Evolutionary conservation across 192 early-diverging fungal genomes (phyloP), one percentile per base, ranked within the genome.

Genomic region (Globomyces pollinis-pini): DNA sequence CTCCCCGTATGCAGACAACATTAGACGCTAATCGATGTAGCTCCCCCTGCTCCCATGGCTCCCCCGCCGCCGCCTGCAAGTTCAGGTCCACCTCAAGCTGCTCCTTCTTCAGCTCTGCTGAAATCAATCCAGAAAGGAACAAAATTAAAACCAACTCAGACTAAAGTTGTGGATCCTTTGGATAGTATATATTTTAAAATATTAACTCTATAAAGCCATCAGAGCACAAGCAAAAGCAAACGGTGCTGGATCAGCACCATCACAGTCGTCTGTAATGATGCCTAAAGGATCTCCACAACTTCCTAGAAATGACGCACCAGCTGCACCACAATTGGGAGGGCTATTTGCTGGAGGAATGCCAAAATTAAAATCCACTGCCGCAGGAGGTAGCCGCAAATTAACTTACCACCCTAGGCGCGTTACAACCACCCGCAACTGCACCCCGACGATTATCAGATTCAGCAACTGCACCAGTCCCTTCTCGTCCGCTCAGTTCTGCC

Each of bases 341-440:
- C 61, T 80, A 31, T 80, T 80, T 66, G 75, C 78, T 3, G 78
- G 78, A 11, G 78, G 78, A 38, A 80, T 80, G 75, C 78, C 78
- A 7, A 80, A 78, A 53, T 58, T 80, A 24, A 72, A 66, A 41
- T 62, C 75, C 2, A 55, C 75, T 1, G 74, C 66, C 38, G 11
- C 50, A 58, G 50, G 28, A 38, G 42, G 4, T 23, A 13, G 26
- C 7, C 21, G 20, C 38, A 9, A 16, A 39, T 57, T 11, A 51
- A 24, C 34, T 21, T n/a, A 24, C 21, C 12, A 50, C 59, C 18
- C 59, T 54, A 29, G 53, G 31, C 29, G 56, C 60, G 2, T 38
- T 53, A 12, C 57, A 59, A 6, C 60, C 70, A 15, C 42, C 56
- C 3, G 50, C 66, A 43, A 28, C 61, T 16, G 54, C 50, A 4